Evolutionary conservation across 2,329 filamentous ascomycete genomes (phyloP), one percentile per base, ranked within the genome.

Genomic region (Aureobasidium leucospermi): DNA sequence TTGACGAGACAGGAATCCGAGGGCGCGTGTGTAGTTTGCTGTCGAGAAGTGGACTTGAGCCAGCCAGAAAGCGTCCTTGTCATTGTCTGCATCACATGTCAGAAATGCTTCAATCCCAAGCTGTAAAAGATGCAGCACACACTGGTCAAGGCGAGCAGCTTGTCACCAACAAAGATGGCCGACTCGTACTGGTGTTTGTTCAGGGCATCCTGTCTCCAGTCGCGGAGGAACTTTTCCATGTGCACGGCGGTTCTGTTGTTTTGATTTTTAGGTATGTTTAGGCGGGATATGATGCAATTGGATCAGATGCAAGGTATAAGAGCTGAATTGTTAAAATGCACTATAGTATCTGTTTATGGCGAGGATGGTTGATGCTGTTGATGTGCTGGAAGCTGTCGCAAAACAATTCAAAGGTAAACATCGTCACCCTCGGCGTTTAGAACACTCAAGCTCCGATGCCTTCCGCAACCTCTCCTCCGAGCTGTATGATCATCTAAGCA

Each of bases 41-140:
- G 90, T 94, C 55, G 87, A 88, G 76, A 97, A 99, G 75, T 99
- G 93, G 39, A 96, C 90, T 75, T 97, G 93, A n/a, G 94, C 94
- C 45, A 99, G 86, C 88, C 91, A 96, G 71, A 96, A 96, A 42
- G 92, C 93, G 73, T 99, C 94, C 65, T 90, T 87, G 69, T 96
- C 91, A 72, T 93, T 89, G 69, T 92, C 94, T 96, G 65, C 13
- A 10, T 41, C 23, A 4, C 9, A n/a, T 10, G 23, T 53, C 38
- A 53, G 49, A 41, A 13, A 31, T n/a, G 15, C 1, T 10, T 8
- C 7, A 43, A 6, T 5, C 28, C n/a, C n/a, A 34, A 6, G n/a
- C 36, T 36, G 34, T 8, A 23, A 63, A 41, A 63, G 46, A 36
- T 43, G 31, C 15, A 38, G n/a, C 46, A 74, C 84, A 65, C 75